Evolutionary conservation across 345 rosid genomes (phyloP), one percentile per base, ranked within the genome.

Genomic region (Camelina hispida): DNA sequence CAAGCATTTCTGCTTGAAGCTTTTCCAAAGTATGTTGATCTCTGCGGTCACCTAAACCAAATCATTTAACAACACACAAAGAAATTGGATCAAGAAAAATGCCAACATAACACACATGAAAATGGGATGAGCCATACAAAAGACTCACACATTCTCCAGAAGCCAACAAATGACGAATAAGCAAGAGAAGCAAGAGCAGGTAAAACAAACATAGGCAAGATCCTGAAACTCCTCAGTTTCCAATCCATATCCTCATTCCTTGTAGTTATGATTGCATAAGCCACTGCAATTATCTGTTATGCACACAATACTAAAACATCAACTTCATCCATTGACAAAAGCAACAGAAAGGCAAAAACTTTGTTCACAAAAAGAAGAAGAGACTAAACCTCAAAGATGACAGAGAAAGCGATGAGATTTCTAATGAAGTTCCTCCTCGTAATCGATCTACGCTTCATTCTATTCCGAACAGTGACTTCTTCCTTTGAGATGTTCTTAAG

Each of bases 1-100:
- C 89, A 80, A 88, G 87, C 81, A 88, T 84, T 75, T 94, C 97
- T 42, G 85, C 86, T 34, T 91, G 89, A 57, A 91, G 91, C 83
- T 86, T 87, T 71, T 87, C 96, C 68, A 94, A 84, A 53, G 85
- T 84, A 57, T 83, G 84, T 59, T 90, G 89, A 85, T 94, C 97
- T 82, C 82, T 91, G n/a, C 79, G 86, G 63, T 94, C 96, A 81
- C 93, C 98, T 91, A 63, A 52, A 77, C 40, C 53, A 74, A 30
- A 81, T 57, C 60, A 77, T 2, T 61, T 20, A 25, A 2, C 7
- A 32, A 20, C 66, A 75, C 62, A 55, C 20, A 69, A 28, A 67
- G 6, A 47, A 55, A 16, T 0, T 6, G 4, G 4, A 22, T 18
- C 13, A 18, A 35, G 15, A 53, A 14, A 68, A 53, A 14, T 32